Evolutionary conservation across 805 yeast genomes (phyloP), one percentile per base, ranked within the genome.

Genomic region (Metschnikowia aberdeeniae): DNA sequence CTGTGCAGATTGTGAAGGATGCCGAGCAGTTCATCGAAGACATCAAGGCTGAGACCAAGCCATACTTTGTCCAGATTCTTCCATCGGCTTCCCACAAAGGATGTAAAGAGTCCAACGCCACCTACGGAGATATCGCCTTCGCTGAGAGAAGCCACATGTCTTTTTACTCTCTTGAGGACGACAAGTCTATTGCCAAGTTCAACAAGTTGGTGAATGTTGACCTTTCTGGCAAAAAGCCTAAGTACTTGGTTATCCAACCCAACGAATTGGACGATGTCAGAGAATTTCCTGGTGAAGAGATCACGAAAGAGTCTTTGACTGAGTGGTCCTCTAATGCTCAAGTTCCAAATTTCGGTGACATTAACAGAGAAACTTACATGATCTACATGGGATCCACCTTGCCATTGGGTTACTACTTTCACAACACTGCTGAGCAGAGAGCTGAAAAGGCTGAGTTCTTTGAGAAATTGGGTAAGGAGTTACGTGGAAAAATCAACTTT

Each of bases 371-470:
- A 43, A 84, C 93, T 52, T 93, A 84, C 77, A 72, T 76, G 67
- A 62, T 74, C 34, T 93, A 90, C 75, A 80, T 87, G 77, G 68
- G 75, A 45, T 71, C 89, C 48, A 77, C 80, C 30, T 53, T 81
- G 45, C 99, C 99, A 51, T 70, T 93, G 54, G 95, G 88, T 44
- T 92, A 90, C 76, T 82, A 86, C 66, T 93, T 93, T 74, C 89
- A 86, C 73, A 80, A 77, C 56, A 68, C 76, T 40, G 77, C 76
- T 40, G 86, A 81, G 53, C 83, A 87, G 70, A 81, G 84, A 63
- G 78, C 68, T 32, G 75, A 72, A 31, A 77, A 79, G 54, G 69
- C 70, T 39, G 72, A 73, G 36, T 61, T 71, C 43, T 76, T 90
- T 58, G 68, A 62, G 49, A 76, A 80, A 44, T 70, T 86, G 59